Conservation (phyloP, 2,329 filamentous ascomycete genomes). For the Cercospora sojina region DNA sequence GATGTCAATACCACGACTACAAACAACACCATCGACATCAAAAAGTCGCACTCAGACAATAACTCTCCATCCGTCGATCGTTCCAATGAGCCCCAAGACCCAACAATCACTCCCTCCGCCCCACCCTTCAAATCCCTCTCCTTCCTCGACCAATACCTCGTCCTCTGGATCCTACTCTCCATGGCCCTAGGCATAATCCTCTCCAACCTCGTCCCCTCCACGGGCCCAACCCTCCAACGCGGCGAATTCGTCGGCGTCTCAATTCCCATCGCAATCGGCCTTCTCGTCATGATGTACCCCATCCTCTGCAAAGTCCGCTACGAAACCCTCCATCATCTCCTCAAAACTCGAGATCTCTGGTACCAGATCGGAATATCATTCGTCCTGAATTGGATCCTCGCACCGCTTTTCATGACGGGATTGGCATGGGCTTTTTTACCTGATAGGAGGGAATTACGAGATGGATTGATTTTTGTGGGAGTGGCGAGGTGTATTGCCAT, state of each 20-base stretch:
- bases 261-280: constrained; percentile 65
- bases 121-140: too few relatives aligned
- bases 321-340: constrained; percentile 66
- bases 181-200: constrained; percentile 74
- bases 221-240: constrained; percentile 62
- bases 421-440: constrained; percentile 66
- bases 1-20: not conserved
- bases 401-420: constrained; percentile 76
- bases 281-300: constrained; percentile 91
- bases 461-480: too few relatives aligned
- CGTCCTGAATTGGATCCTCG: constrained; percentile 78
- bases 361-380: constrained; percentile 76
- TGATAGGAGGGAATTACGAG: too few relatives aligned
- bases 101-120: not conserved
- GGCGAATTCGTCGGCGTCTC: constrained; percentile 72
- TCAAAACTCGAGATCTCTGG: constrained; percentile 66
- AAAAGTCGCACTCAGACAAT: not conserved
- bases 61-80: not conserved
- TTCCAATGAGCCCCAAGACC: not conserved
- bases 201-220: constrained; percentile 69
- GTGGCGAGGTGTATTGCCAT: too few relatives aligned
- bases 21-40: not conserved
- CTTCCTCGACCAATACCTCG: constrained; percentile 48
- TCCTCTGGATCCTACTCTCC: constrained; percentile 69
- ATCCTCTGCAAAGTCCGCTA: too few relatives aligned